Evolutionary conservation across 2,329 filamentous ascomycete species (phyloP), one percentile per base, ranked within the genome.

Genomic region (Xylaria sp.): DNA sequence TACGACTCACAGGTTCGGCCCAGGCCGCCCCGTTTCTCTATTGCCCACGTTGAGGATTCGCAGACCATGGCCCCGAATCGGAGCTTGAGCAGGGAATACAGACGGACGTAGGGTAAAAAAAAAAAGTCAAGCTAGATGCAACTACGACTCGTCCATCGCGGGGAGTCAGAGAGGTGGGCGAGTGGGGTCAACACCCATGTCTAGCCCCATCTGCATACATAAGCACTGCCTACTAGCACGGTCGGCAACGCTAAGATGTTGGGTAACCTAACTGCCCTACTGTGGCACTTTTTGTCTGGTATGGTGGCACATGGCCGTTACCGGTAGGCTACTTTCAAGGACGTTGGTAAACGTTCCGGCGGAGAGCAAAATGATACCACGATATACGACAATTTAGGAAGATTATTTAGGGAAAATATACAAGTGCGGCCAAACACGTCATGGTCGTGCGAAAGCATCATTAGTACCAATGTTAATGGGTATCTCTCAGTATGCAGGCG

Each of bases 401-500:
- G 34, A 37, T 8, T 28, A 28, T 6, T 6, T 12, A 44, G 41
- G 12, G 41, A 6, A 15, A 15, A 18, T 15, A 44, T 8, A 48
- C 2, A 5, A 13, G n/a, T 25, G 12, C 1, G 2, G 41, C 55
- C 13, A 57, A 23, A 18, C 55, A 64, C 9, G 12, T 44, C 9
- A 28, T 44, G 25, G 37, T 55, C 25, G 13, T 67, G 59, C 25
- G 15, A 48, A 48, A 50, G 34, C 31, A 65, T 61, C 46, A 58
- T 57, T 61, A 28, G 28, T 28, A 55, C 39, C 52, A 54, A 28
- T 63, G 31, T 66, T 51, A 66, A 31, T 57, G 69, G 69, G 69
- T 71, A 71, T 69, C 66, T 59, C 66, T 60, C 62, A 70, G 46
- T 51, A 64, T 59, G 62, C 55, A 65, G 52, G 56, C 55, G 51